Conservation (phyloP, 2,329 filamentous ascomycete species). For the Pseudogymnoascus sp. region DNA sequence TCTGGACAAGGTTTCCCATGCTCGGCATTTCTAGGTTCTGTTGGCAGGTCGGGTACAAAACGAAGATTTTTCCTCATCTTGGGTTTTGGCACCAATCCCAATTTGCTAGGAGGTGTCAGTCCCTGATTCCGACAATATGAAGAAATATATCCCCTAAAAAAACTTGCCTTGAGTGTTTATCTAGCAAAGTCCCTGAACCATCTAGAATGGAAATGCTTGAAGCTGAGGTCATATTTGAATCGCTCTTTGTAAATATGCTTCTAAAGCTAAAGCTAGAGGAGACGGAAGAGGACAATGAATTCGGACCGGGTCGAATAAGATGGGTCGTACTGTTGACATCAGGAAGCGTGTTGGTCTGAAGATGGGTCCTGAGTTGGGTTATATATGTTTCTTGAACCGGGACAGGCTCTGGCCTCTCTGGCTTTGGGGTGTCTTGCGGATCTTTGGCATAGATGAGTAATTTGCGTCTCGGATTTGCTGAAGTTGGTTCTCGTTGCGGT, state of each 20-base stretch:
- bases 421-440: not conserved
- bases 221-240: not conserved
- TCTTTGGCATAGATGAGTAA: conserved; percentile 6
- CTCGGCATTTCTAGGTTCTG: not conserved
- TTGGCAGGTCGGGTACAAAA: not conserved
- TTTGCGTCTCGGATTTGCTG: not conserved
- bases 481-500: not conserved
- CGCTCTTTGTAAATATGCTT: not conserved
- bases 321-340: not conserved
- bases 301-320: not conserved
- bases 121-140: not conserved
- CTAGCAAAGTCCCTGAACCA: not conserved
- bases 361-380: conserved; percentile 12
- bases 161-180: not conserved
- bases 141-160: not conserved
- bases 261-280: not conserved
- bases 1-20: not conserved
- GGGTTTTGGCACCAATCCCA: not conserved
- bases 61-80: conserved; percentile 11
- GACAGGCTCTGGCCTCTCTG: not conserved
- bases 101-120: conserved; percentile 9
- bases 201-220: not conserved
- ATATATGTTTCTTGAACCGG: conserved; percentile 1
- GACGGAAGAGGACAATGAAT: not conserved
- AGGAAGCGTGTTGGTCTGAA: conserved; percentile 11